phyloP scores from a whole-genome alignment of 169 alveolate genomes.

The Cryptosporidium viatorum region DNA sequence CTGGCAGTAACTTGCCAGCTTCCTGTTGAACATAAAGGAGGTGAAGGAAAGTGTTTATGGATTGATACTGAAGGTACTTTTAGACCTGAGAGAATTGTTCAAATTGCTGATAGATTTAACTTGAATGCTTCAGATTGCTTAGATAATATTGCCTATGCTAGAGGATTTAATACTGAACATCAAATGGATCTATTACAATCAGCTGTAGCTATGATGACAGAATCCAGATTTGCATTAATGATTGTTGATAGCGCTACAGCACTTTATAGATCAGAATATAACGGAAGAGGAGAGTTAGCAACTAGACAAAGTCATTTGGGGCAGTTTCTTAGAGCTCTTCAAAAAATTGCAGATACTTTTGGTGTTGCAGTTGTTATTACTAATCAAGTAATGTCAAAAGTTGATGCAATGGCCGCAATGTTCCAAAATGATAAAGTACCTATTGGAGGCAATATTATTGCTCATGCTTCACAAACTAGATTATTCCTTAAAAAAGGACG shows the following conservation, averaged over 20 bases:
- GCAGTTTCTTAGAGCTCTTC: constrained; percentile 94
- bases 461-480: constrained; percentile 98
- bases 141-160: constrained; percentile 97
- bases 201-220: constrained; percentile 98
- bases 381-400: constrained; percentile 95
- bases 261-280: constrained; percentile 97
- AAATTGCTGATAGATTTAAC: constrained; percentile 96
- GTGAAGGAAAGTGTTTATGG: constrained; percentile 97
- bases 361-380: constrained; percentile 96
- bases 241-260: constrained; percentile 98
- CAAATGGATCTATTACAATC: constrained; percentile 93
- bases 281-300: constrained; percentile 99
- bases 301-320: constrained; percentile 97
- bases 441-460: constrained; percentile 98
- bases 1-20: constrained; percentile 88
- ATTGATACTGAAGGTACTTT: constrained; percentile 99
- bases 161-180: constrained; percentile 97
- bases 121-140: constrained; percentile 95
- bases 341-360: constrained; percentile 95
- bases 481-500: constrained; percentile 93
- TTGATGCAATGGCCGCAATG: constrained; percentile 89
- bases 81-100: constrained; percentile 97
- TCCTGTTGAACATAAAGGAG: constrained; percentile 95
- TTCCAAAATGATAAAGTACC: constrained; percentile 89
- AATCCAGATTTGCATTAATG: constrained; percentile 94